Percentiles rank a stretch among this genome's conserved stretches.
phyloP scores from a whole-genome alignment of 805 yeast genomes.

The Wickerhamomyces queroliae region DNA sequence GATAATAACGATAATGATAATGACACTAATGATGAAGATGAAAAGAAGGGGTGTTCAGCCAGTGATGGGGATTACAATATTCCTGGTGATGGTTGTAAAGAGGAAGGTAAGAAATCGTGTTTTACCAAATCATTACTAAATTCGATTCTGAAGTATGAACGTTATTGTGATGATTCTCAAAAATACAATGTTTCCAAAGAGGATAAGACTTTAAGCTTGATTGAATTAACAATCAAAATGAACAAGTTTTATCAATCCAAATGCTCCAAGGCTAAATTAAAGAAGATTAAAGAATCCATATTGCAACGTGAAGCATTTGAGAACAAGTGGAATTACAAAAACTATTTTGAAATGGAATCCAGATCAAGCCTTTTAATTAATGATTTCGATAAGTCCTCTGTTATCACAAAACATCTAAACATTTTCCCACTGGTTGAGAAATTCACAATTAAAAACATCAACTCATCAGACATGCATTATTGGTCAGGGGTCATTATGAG shows the following conservation, averaged over 20 bases:
- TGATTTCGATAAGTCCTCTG: conserved; percentile 32
- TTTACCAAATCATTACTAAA: conserved; percentile 15
- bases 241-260: conserved; percentile 13
- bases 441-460: conserved; percentile 62
- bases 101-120: conserved; percentile 2
- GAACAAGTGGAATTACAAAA: conserved; percentile 39
- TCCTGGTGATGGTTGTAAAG: background rate
- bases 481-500: conserved; percentile 99
- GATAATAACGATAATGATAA: background rate
- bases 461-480: conserved; percentile 78
- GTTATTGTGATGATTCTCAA: conserved; percentile 3
- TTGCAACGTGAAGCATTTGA: conserved; percentile 16
- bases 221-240: conserved; percentile 13
- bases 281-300: conserved; percentile 5
- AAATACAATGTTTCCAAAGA: conserved; percentile 3
- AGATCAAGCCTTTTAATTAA: conserved; percentile 17
- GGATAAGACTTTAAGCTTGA: conserved; percentile 10
- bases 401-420: conserved; percentile 49
- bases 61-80: background rate
- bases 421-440: conserved; percentile 89
- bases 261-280: conserved; percentile 2
- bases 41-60: background rate
- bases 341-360: conserved; percentile 23
- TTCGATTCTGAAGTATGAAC: conserved; percentile 17
- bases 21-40: background rate